Base-by-base conservation (phyloP, 116 monocot species). In the Posidonia oceanica region DNA sequence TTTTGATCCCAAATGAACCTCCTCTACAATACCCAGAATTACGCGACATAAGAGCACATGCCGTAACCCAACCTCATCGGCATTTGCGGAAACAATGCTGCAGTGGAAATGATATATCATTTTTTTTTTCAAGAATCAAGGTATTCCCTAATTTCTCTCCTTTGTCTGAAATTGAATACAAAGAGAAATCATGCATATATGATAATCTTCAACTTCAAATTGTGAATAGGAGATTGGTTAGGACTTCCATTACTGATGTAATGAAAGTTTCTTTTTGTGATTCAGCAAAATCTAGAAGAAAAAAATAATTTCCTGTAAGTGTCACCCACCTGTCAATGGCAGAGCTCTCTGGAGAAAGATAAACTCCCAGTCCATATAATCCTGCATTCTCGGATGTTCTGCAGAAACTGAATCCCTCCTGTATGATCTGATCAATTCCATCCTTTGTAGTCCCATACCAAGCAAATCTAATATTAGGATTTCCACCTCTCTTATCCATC, bases 1-100 rank as follows among this genome's bases (percentile, higher is more conserved):
- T 14, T 54, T 62, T 14, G 83, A 76, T 14, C 79, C 83, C 21
- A 83, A 79, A 54, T 40, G 65, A 54, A 89, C 75, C 72, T 70
- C 72, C 66, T 89, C 83, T 11, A 70, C 64, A 38, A 68, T 83
- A 57, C 89, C 89, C 77, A 89, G 73, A 21, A 89, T 85, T 17
- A 83, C 83, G 5, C 77, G 69, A 55, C 89, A 89, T 55, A 89
- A 18, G 52, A 89, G 53, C 5, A 85, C 18, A 64, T 85, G 83
- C 64, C 77, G 68, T 20, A 85, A 54, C 62, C 81, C 85, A 68
- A 85, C 64, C 1, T 22, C 62, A 60, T 83, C 85, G 5, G 73
- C 61, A 13, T 55, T 52, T 20, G 85, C 59, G 3, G 85, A 83
- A 36, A 77, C 41, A 36, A 89, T 69, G 64, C 89, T 89, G 81